Conservation (phyloP, 257 asterid species). For the Lycium barbarum region DNA sequence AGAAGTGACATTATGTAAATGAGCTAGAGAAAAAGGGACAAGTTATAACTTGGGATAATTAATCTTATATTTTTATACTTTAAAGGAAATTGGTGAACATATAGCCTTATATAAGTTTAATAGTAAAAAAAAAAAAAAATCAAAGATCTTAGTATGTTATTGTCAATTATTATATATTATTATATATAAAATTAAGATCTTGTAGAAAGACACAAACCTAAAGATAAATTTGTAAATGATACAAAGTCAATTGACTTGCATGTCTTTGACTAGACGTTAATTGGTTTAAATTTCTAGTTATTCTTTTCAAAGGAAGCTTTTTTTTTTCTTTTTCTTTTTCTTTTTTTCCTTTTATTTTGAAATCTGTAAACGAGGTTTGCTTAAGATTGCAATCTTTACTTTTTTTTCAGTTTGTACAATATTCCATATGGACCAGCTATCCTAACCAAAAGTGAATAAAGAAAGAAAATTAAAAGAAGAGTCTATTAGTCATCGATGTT, state of each 20-base stretch:
- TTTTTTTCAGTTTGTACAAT: slow-evolving; percentile 22
- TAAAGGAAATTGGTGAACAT: too few relatives aligned
- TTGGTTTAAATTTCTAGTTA: not conserved
- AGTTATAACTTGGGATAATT: too few relatives aligned
- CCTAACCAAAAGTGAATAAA: slow-evolving; percentile 12
- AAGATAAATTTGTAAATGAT: not conserved
- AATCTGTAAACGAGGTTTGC: slow-evolving; percentile 1
- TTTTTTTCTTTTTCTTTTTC: not conserved
- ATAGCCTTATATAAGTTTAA: too few relatives aligned
- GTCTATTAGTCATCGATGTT: slow-evolving; percentile 28
- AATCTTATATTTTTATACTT: too few relatives aligned
- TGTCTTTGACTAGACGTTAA: not conserved
- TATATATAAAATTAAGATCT: not conserved
- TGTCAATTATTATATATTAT: not conserved
- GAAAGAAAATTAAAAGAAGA: slow-evolving; percentile 25
- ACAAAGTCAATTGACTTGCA: not conserved
- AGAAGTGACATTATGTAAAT: not conserved
- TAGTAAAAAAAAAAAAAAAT: too few relatives aligned
- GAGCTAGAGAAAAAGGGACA: not conserved
- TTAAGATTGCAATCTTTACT: slow-evolving; percentile 17
- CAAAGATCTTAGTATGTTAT: too few relatives aligned
- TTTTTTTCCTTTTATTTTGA: not conserved
- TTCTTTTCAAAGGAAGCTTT: not conserved
- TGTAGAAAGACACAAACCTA: not conserved
- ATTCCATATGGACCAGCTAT: slow-evolving; percentile 24